Percentiles rank a stretch among this genome's conserved stretches.
Evolutionary conservation across 768 basidiomycete species (phyloP).

Genomic region (Phanerodontia chrysosporium): DNA sequence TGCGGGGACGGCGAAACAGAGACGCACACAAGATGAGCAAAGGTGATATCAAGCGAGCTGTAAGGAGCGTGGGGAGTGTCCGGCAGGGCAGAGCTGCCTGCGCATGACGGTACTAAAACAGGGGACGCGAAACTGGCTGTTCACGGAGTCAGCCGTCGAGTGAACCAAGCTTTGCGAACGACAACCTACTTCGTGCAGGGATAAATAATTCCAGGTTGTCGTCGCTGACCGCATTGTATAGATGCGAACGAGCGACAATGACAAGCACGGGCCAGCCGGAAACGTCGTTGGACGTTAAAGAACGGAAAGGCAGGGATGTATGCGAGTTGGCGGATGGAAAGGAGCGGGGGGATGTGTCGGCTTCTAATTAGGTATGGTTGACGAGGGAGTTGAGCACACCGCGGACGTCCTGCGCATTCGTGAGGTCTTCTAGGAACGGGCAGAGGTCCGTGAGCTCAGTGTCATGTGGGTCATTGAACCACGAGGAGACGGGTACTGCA

Average conservation of each 20-base stretch:
- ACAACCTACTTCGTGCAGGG: constrained; percentile 9
- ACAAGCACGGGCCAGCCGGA: background rate
- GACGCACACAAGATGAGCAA: constrained; percentile 5
- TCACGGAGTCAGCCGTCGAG: background rate
- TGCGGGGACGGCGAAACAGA: background rate
- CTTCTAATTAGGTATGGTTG: constrained; percentile 3
- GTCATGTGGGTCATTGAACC: constrained; percentile 99
- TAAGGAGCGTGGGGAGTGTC: constrained; percentile 17
- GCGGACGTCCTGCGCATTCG: constrained; percentile 79
- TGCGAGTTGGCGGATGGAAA: background rate
- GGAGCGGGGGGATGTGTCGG: background rate
- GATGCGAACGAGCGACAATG: too few species aligned
- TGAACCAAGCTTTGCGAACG: background rate
- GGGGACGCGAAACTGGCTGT: constrained; percentile 2
- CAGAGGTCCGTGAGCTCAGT: constrained; percentile 94
- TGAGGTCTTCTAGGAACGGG: constrained; percentile 89
- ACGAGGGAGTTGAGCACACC: constrained; percentile 31
- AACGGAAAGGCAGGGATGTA: constrained; percentile 6
- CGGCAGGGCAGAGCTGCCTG: constrained; percentile 1
- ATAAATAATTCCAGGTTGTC: background rate
- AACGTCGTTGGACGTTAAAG: background rate
- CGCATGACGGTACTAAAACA: constrained; percentile 6
- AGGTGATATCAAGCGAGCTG: background rate
- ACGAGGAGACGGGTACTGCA: constrained; percentile 96
- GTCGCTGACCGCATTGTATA: too few species aligned